Evolutionary conservation across 768 basidiomycete genomes (phyloP), one percentile per base, ranked within the genome.

Genomic region (Mycena latifolia): DNA sequence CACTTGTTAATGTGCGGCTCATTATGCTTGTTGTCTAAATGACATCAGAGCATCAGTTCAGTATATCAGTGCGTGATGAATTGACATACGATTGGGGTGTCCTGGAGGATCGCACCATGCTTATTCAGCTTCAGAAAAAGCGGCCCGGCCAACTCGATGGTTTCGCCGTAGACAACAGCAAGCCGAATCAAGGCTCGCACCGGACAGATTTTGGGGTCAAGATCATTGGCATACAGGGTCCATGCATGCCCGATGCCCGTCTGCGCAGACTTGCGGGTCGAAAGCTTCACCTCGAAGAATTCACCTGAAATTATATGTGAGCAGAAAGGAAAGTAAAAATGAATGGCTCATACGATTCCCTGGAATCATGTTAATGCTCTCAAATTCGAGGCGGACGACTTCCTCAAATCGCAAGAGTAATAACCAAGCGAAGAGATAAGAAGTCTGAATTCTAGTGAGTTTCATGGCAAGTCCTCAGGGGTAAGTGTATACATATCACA

Each of bases 401-500:
- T 72, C 71, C 14, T 72, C 69, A 45, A 70, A 63, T 5, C 60
- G 55, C 24, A 72, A 60, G 24, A 72, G 45, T 27, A 70, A 52
- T 6, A 70, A 59, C 69, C 69, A 72, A 18, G 71, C 69, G 52
- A 72, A 57, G 8, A 72, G 60, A 58, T 69, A 72, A 8, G 60
- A 57, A 12, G 65, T 54, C 55, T 56, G 17, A 39, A 41, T 17
- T 3, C 8, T 9, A 29, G 17, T 45, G 25, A 56, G 41, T 67
- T 69, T 39, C 10, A 17, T 18, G 22, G n/a, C 15, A 15, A 56
- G 25, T 43, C 24, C 20, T 11, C 17, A 29, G 17, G 15, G 11
- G 15, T 11, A 46, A 43, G 31, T 22, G 39, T 33, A 29, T 24
- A 56, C 55, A 45, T 43, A 56, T n/a, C 55, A 41, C 24, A 56